phyloP scores from a whole-genome alignment of 2,329 filamentous ascomycete species.

The Microsporum ferrugineum region DNA sequence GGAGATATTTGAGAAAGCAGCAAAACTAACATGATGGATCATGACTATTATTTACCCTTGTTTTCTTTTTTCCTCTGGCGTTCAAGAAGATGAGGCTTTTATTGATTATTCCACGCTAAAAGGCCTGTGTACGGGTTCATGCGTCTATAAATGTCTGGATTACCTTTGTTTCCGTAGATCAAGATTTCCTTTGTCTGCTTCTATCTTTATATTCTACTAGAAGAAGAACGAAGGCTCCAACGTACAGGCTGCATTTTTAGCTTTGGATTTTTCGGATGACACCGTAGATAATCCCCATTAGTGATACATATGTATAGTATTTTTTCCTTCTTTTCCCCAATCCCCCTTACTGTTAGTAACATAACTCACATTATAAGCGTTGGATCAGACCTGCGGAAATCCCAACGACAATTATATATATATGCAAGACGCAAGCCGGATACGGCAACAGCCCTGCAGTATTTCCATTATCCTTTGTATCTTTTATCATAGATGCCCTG shows the following conservation, averaged over 20 bases:
- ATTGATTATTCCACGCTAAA: neutral
- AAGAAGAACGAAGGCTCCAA: neutral
- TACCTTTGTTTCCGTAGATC: neutral
- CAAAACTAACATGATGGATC: slow-evolving; percentile 32
- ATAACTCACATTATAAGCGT: neutral
- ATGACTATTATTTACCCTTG: neutral
- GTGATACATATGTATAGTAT: too few relatives aligned
- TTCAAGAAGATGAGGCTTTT: slow-evolving; percentile 1
- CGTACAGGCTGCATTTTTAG: neutral
- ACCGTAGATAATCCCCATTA: neutral
- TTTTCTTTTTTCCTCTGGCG: neutral
- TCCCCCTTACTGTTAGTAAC: neutral
- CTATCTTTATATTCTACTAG: neutral
- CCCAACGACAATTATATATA: neutral
- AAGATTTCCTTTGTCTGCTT: neutral
- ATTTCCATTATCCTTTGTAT: neutral
- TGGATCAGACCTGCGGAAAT: neutral
- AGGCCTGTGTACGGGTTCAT: neutral
- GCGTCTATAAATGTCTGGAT: neutral
- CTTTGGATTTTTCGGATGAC: neutral
- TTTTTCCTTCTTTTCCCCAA: neutral
- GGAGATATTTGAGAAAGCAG: slow-evolving; percentile 41
- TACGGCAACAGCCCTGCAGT: neutral
- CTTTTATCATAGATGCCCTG: neutral
- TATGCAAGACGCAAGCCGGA: neutral